Conservation (phyloP, 139 green algal genomes). For the Ulvella scutata region DNA sequence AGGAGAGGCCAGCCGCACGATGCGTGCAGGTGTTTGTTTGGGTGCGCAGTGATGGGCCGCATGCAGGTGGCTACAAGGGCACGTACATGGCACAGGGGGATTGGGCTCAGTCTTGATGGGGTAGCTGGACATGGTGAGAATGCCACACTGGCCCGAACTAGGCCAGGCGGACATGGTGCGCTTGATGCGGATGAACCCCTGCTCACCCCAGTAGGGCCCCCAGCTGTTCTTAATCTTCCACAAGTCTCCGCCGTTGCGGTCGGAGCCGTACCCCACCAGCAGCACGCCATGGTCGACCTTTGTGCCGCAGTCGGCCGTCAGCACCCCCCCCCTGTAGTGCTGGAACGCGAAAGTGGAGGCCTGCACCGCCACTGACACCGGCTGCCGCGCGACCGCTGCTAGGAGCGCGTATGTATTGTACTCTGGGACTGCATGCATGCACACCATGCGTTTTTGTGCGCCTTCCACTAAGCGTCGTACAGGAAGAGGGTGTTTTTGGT, state of each 20-base stretch:
- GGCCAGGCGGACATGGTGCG: conserved; percentile 7
- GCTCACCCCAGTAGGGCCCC: conserved; percentile 74
- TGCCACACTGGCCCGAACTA: conserved; percentile 69
- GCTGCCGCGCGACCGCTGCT: conserved; percentile 71
- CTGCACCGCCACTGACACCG: conserved; percentile 60
- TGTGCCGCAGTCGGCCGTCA: conserved; percentile 56
- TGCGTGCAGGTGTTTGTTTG: too few species aligned
- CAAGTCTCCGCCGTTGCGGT: conserved; percentile 39
- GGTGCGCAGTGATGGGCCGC: too few species aligned
- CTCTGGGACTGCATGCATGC: neutral
- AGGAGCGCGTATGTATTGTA: conserved; percentile 28
- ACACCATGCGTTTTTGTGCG: too few species aligned
- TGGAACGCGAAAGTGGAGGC: conserved; percentile 46
- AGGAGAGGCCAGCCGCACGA: too few species aligned
- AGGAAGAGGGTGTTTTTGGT: too few species aligned
- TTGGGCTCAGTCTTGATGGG: conserved; percentile 49
- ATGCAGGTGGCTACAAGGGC: too few species aligned
- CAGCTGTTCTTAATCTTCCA: conserved; percentile 97
- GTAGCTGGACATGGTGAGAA: conserved; percentile 77
- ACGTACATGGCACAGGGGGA: too few species aligned
- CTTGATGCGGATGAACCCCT: conserved; percentile 73
- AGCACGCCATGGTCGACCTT: conserved; percentile 91
- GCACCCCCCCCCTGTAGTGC: conserved; percentile 77
- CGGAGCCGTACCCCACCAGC: conserved; percentile 75
- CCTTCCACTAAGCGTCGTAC: too few species aligned